Evolutionary conservation across 495 filamentous ascomycete genomes (phyloP).

Genomic region (Neurospora hispaniola): DNA sequence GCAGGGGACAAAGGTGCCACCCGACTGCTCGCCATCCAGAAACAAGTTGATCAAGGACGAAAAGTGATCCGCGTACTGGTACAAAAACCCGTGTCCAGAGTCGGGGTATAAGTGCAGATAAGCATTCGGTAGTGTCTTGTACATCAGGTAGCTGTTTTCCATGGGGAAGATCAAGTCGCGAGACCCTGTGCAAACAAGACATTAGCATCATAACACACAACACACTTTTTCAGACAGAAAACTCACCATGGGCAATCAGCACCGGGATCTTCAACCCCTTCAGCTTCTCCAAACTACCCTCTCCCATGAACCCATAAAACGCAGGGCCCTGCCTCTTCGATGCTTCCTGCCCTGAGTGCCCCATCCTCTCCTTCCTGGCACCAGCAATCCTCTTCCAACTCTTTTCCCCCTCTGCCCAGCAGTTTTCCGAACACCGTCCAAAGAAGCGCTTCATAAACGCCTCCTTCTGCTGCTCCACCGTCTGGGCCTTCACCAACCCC

Average conservation of each 20-base stretch:
- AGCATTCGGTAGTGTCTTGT: constrained; percentile 9
- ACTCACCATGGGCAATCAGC: constrained; percentile 24
- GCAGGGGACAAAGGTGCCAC: not conserved
- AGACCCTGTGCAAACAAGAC: not conserved
- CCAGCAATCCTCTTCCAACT: constrained; percentile 16
- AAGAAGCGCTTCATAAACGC: constrained; percentile 12
- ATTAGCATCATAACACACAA: not conserved
- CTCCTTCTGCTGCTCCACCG: constrained; percentile 6
- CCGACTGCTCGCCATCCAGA: constrained; percentile 2
- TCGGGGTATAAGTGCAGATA: constrained; percentile 17
- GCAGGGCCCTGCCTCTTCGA: constrained; percentile 15
- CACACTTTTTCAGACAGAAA: not conserved
- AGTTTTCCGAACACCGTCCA: constrained; percentile 3
- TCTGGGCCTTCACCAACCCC: constrained; percentile 2
- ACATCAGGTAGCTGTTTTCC: constrained; percentile 13
- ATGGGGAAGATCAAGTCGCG: constrained; percentile 20
- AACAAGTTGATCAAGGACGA: constrained; percentile 11
- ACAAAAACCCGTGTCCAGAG: constrained; percentile 21
- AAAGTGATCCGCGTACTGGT: constrained; percentile 16
- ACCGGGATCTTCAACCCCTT: constrained; percentile 22
- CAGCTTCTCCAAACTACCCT: constrained; percentile 19
- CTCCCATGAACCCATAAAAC: constrained; percentile 11
- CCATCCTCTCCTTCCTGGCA: constrained; percentile 1
- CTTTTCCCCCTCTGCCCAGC: constrained; percentile 10
- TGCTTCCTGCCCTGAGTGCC: constrained; percentile 12